Base-by-base conservation (phyloP, 1,284 basidiomycete genomes). In the Bondarzewia mesenterica region DNA sequence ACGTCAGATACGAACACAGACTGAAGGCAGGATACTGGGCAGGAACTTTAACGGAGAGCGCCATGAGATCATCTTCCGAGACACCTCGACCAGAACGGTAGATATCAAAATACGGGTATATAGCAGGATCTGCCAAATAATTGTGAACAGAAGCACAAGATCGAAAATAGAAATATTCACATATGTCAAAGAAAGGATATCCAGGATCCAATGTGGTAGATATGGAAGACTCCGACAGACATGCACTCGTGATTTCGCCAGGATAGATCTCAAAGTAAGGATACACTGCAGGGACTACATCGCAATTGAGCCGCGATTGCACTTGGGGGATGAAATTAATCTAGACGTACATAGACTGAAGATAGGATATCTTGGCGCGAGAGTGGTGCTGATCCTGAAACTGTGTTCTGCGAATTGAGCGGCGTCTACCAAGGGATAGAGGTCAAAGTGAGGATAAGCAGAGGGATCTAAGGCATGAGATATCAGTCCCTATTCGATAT, bases 41-140 rank as follows among this genome's bases (percentile, higher is more conserved):
- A 18, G 53, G 46, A 8, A 54, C 22, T 22, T 40, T 42, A 10
- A 55, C 39, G 3, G 47, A 32, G n/a, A 51, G 36, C 7, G 42
- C 15, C 4, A 7, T 21, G 20, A 21, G 36, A 18, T 27, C 12
- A 41, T 20, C 16, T 20, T 39, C 42, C 21, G 37, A 7, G 26
- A 37, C 35, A 12, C 16, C n/a, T 21, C 16, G 35, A n/a, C 41
- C 35, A 36, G 48, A 25, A 20, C 61, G 63, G 50, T 66, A 67
- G 20, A 65, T 49, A 41, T 63, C 52, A 42, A 66, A 59, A 45
- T 55, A 48, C 6, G 65, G 63, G 48, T 63, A 64, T 18, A 63
- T 59, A 8, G 38, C 10, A 18, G 38, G 38, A 40, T 40, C 38
- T 40, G 16, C 16, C 14, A 40, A 14, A 40, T n/a, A 18, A 14